Conservation (phyloP, 140 eudicot species). For the Stevia rebaudiana region DNA sequence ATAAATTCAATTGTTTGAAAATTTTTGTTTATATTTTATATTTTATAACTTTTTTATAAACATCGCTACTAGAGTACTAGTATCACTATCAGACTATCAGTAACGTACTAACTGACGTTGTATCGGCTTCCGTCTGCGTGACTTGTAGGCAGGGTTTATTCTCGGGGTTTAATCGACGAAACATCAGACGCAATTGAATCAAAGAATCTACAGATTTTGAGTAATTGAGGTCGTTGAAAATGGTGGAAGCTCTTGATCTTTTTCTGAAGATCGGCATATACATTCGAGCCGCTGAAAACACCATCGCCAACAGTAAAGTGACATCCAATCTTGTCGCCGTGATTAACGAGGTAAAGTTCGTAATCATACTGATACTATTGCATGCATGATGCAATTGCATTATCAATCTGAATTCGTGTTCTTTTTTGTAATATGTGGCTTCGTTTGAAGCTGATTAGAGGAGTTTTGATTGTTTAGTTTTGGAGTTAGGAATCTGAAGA, state of each 20-base stretch:
- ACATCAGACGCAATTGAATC: too few species aligned
- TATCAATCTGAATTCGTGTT: not conserved
- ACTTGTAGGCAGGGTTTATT: not conserved
- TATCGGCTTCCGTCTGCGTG: not conserved
- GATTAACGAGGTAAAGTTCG: conserved; percentile 47
- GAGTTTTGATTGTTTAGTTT: not conserved
- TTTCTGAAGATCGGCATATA: conserved; percentile 65
- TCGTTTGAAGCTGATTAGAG: not conserved
- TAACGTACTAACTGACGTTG: not conserved
- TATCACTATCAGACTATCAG: too few species aligned
- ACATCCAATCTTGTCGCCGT: conserved; percentile 61
- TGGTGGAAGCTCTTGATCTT: conserved; percentile 49
- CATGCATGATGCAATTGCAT: conserved; percentile 9
- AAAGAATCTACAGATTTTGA: not conserved
- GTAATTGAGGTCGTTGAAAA: conserved; percentile 9
- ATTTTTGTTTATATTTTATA: too few species aligned
- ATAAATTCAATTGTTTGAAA: too few species aligned
- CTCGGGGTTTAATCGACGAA: conserved; percentile 9
- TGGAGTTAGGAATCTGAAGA: not conserved
- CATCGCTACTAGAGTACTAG: too few species aligned
- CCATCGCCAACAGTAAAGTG: conserved; percentile 62
- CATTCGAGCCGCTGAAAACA: not conserved
- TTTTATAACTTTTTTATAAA: too few species aligned
- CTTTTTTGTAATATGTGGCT: not conserved
- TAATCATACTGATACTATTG: not conserved